A percentile compares a stretch with the other conserved stretches of the same genome.
Conservation (phyloP, 352 stramenopile genomes). For the Pythium aristosporum region DNA sequence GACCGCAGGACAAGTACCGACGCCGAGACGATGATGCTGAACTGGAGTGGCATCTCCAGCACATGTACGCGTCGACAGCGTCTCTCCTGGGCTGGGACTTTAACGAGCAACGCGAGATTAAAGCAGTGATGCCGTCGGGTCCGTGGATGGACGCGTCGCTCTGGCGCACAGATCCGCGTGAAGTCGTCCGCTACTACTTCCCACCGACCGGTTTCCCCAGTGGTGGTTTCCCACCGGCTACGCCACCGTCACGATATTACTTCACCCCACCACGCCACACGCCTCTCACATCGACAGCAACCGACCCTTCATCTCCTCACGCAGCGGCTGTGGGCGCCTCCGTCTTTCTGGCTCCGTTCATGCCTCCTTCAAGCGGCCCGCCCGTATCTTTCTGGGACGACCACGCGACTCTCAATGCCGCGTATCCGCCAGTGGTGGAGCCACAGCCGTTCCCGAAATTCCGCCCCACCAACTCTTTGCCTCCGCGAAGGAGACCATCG, state of each 20-base stretch:
- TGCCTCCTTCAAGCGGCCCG: conserved; percentile 13
- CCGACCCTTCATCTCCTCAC: conserved; percentile 22
- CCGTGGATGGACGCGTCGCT: conserved; percentile 51
- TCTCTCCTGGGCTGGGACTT: conserved; percentile 82
- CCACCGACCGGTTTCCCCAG: conserved; percentile 14
- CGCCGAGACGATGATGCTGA: conserved; percentile 48
- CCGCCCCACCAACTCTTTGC: background rate
- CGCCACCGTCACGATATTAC: conserved; percentile 48
- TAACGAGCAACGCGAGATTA: conserved; percentile 48
- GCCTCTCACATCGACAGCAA: background rate
- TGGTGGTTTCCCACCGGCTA: conserved; percentile 6
- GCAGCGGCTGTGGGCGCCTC: conserved; percentile 1
- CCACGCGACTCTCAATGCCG: background rate
- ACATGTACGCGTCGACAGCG: conserved; percentile 73
- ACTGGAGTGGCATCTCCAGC: conserved; percentile 65
- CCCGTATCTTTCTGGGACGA: conserved; percentile 27
- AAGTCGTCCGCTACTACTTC: conserved; percentile 65
- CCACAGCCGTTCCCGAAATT: conserved; percentile 13
- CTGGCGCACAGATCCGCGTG: conserved; percentile 63
- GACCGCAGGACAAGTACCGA: conserved; percentile 25
- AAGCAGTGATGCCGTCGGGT: conserved; percentile 18
- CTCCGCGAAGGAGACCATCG: background rate
- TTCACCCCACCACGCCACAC: conserved; percentile 27
- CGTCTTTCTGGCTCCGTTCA: conserved; percentile 21
- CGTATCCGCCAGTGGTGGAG: conserved; percentile 7